A percentile compares a stretch with the other conserved stretches of the same genome.
Conservation (phyloP, 2,329 filamentous ascomycete species). For the Atkinsonella texensis region DNA sequence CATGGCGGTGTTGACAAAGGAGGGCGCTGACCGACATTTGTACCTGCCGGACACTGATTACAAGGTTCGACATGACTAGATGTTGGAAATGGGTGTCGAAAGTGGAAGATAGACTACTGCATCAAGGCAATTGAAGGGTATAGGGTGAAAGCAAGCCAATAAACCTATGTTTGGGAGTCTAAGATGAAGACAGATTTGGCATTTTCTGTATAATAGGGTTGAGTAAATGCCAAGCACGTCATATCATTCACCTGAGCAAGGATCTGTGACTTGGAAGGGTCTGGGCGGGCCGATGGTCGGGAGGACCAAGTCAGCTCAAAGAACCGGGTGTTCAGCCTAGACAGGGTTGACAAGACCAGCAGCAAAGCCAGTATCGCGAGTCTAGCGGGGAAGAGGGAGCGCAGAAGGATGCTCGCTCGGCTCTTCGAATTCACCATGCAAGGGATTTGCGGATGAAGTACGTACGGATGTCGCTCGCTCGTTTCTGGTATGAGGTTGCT, state of each 20-base stretch:
- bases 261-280: not conserved
- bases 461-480: too few relatives aligned
- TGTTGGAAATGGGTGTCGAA: constrained; percentile 10
- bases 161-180: not conserved
- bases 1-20: constrained; percentile 88
- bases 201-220: constrained; percentile 3
- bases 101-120: not conserved
- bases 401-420: not conserved
- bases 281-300: constrained; percentile 1
- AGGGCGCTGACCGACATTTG: constrained; percentile 83
- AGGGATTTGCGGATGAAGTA: too few relatives aligned
- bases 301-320: not conserved
- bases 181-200: not conserved
- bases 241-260: not conserved
- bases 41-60: constrained; percentile 93
- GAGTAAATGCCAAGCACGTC: not conserved
- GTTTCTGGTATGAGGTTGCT: too few relatives aligned
- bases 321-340: not conserved
- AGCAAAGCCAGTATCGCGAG: not conserved
- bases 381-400: not conserved
- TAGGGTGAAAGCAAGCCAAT: not conserved
- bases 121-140: not conserved
- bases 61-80: constrained; percentile 54
- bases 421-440: too few relatives aligned
- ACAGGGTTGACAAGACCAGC: not conserved